Percentiles rank a stretch among this genome's conserved stretches.
Conservation (phyloP, 192 early-diverging fungal genomes). For the Umbelopsis isabellina region DNA sequence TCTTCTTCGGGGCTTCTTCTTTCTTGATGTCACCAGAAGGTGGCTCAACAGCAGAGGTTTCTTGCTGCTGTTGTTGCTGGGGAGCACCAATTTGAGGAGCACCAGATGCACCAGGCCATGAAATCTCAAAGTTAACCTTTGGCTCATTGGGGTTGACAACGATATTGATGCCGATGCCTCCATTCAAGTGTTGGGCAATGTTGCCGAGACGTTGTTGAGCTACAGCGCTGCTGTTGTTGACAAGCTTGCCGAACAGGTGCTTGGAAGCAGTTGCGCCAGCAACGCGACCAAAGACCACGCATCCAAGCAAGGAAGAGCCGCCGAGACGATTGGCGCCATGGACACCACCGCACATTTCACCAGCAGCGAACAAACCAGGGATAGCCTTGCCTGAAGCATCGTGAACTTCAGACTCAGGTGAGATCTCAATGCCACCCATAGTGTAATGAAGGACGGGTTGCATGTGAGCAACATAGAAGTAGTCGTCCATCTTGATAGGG, state of each 20-base stretch:
- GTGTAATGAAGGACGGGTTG: slow-evolving; percentile 87
- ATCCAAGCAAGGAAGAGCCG: slow-evolving; percentile 91
- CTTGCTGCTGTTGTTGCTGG: slow-evolving; percentile 26
- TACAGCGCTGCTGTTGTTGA: slow-evolving; percentile 50
- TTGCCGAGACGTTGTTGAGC: slow-evolving; percentile 66
- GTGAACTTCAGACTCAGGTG: slow-evolving; percentile 67
- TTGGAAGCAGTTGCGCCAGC: slow-evolving; percentile 74
- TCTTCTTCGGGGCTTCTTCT: slow-evolving; percentile 34
- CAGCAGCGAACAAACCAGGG: slow-evolving; percentile 86
- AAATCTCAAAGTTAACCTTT: slow-evolving; percentile 56
- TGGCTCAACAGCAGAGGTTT: slow-evolving; percentile 38
- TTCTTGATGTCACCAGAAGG: slow-evolving; percentile 36
- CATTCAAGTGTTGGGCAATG: slow-evolving; percentile 66
- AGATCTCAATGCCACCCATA: slow-evolving; percentile 89
- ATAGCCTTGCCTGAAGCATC: slow-evolving; percentile 57
- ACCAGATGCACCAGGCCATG: slow-evolving; percentile 44
- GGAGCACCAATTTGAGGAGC: slow-evolving; percentile 31
- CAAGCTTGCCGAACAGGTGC: slow-evolving; percentile 61
- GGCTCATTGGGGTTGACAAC: slow-evolving; percentile 53
- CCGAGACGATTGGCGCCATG: slow-evolving; percentile 97
- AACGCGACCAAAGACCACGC: slow-evolving; percentile 95
- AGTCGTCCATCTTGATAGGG: slow-evolving; percentile 55
- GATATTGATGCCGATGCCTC: slow-evolving; percentile 66
- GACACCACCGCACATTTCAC: slow-evolving; percentile 95
- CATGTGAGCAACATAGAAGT: slow-evolving; percentile 73